Evolutionary conservation across 2,329 filamentous ascomycete genomes (phyloP).

Genomic region (Didymosphaeria variabile): DNA sequence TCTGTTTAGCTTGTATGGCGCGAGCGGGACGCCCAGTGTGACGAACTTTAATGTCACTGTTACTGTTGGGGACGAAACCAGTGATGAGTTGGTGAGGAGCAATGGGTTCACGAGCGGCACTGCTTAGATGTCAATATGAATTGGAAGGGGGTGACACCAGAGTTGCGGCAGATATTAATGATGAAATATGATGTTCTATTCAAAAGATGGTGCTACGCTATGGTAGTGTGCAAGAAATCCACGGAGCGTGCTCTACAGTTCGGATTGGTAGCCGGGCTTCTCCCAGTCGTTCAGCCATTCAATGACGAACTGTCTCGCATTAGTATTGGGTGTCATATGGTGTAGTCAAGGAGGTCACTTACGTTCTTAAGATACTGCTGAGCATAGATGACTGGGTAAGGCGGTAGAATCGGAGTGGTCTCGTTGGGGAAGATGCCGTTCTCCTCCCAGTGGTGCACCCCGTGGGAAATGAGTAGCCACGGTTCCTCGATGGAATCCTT

Average conservation of each 20-base stretch:
- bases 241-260: neutral
- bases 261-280: neutral
- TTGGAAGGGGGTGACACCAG: neutral
- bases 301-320: conserved; percentile 62
- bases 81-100: conserved; percentile 24
- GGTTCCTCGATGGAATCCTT: conserved; percentile 71
- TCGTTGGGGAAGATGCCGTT: conserved; percentile 72
- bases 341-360: neutral
- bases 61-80: conserved; percentile 25
- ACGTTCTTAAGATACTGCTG: conserved; percentile 64
- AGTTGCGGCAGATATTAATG: neutral
- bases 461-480: conserved; percentile 75
- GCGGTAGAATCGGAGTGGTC: conserved; percentile 67
- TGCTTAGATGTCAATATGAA: neutral
- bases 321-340: neutral
- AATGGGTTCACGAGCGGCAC: conserved; percentile 18
- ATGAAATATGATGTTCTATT: neutral
- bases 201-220: conserved; percentile 2
- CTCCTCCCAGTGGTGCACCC: conserved; percentile 84
- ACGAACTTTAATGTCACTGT: conserved; percentile 34
- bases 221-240: neutral
- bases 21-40: conserved; percentile 19
- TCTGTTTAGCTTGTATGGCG: conserved; percentile 41
- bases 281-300: conserved; percentile 65
- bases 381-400: conserved; percentile 64